Conservation (phyloP, 257 asterid genomes). For the Solanum sejunctum region DNA sequence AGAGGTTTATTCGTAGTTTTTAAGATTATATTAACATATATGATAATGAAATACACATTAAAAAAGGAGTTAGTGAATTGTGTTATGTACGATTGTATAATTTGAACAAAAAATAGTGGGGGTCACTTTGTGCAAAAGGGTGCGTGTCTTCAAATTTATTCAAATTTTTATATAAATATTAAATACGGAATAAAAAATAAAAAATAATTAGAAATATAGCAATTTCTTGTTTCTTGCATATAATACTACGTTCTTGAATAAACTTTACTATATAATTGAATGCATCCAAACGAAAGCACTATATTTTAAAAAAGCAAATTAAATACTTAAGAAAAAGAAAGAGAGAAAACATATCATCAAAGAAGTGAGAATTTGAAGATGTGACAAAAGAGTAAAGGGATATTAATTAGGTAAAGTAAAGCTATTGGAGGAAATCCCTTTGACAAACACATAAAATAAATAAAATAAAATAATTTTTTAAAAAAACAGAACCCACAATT, state of each 20-base stretch:
- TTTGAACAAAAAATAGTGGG: too few species aligned
- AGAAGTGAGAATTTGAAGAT: background rate
- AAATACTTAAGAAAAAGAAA: background rate
- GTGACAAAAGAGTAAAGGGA: background rate
- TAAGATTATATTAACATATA: background rate
- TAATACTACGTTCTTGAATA: background rate
- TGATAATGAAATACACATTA: background rate
- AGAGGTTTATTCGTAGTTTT: background rate
- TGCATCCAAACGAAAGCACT: background rate
- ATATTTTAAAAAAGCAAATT: background rate
- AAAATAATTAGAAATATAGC: too few species aligned
- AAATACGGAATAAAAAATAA: background rate
- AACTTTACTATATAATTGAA: background rate
- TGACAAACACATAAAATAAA: background rate
- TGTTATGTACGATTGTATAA: too few species aligned
- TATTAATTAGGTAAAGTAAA: constrained; percentile 47
- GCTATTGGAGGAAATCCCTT: constrained; percentile 30
- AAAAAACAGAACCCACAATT: background rate
- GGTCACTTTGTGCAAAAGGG: too few species aligned
- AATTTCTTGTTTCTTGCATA: background rate
- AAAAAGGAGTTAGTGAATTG: too few species aligned
- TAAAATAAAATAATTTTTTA: background rate
- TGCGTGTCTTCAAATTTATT: background rate
- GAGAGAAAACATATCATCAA: background rate
- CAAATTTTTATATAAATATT: background rate